Evolutionary conservation across 345 rosid genomes (phyloP), one percentile per base, ranked within the genome.

Genomic region (Citrus mangshanensis): DNA sequence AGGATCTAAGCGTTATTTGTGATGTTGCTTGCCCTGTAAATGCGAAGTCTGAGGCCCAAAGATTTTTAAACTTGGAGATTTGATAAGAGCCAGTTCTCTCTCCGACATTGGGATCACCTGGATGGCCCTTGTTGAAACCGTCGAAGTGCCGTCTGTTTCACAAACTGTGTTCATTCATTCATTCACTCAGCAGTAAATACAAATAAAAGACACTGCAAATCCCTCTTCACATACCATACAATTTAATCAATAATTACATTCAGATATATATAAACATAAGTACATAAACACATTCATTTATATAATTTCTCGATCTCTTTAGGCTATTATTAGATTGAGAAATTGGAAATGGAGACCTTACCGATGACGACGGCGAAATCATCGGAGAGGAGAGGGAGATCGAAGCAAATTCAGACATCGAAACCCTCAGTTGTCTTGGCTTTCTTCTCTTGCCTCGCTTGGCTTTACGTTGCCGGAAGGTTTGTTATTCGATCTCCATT

Each of bases 391-490:
- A 88, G 98, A 73, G 76, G 89, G 76, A 85, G 95, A 86, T 90
- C 91, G 78, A 95, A 87, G 91, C 81, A 88, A 84, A 76, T 77
- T 8, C 90, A 75, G 74, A 82, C 89, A 22, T 89, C 98, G 5
- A 93, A 85, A 63, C 93, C 98, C 1, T 93, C 98, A 5, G 75
- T 93, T 40, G 67, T 90, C 19, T 72, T 93, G 87, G 95, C 93
- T 60, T 92, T 93, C 88, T 89, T 92, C 90, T 95, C 98, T 77
- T 95, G 97, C 81, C 77, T 95, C 80, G 98, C 98, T 85, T 93
- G 98, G 94, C 98, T 95, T 79, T 93, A 95, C 77, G 97, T 93
- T 70, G 98, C 97, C 64, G 98, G 98, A 81, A 86, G 95, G 95
- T 93, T 69, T 72, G 88, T 88, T 22, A 9, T 59, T 34, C 76